These are phyloP conservation scores for Exidia glandulosa DNA, from an alignment of 768 basidiomycete genomes.

Conservation along the genomic window DNA sequence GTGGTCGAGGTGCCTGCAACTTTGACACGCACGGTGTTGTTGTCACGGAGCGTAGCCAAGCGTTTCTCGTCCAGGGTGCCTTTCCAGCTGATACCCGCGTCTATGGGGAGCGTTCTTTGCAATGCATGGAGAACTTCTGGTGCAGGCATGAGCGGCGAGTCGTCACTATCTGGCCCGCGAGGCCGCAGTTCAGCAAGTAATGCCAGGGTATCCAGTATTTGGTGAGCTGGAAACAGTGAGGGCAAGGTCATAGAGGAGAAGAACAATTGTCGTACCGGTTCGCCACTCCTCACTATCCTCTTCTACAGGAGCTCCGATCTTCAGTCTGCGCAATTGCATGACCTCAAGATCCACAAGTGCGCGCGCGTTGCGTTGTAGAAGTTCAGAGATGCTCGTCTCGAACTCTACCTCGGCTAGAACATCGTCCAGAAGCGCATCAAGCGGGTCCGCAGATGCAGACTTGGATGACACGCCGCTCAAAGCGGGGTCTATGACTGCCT, in stretches of 20 bases:
- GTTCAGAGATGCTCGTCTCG: constrained; percentile 56
- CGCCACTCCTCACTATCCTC: constrained; percentile 77
- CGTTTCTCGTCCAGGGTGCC: constrained; percentile 55
- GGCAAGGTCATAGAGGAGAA: background rate
- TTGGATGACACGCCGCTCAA: constrained; percentile 8
- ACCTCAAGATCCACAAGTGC: constrained; percentile 56
- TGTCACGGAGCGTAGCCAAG: constrained; percentile 56
- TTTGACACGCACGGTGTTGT: constrained; percentile 60
- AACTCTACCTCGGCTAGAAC: constrained; percentile 50
- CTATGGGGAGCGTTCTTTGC: constrained; percentile 54
- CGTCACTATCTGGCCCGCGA: constrained; percentile 32
- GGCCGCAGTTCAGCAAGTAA: constrained; percentile 64
- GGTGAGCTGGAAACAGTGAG: constrained; percentile 40
- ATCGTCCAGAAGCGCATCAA: constrained; percentile 27
- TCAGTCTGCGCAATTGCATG: constrained; percentile 49
- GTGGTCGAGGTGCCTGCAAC: constrained; percentile 13
- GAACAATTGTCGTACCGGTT: constrained; percentile 42
- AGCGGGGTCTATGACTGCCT: constrained; percentile 2
- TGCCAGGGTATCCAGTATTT: constrained; percentile 58
- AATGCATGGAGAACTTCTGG: constrained; percentile 56
- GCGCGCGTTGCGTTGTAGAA: constrained; percentile 52
- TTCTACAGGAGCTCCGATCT: constrained; percentile 23
- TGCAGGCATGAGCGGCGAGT: constrained; percentile 48
- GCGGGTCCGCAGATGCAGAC: constrained; percentile 34
- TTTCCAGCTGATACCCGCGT: constrained; percentile 56